Evolutionary conservation across 768 basidiomycete genomes (phyloP).

Genomic region (Tremella yokohamensis): DNA sequence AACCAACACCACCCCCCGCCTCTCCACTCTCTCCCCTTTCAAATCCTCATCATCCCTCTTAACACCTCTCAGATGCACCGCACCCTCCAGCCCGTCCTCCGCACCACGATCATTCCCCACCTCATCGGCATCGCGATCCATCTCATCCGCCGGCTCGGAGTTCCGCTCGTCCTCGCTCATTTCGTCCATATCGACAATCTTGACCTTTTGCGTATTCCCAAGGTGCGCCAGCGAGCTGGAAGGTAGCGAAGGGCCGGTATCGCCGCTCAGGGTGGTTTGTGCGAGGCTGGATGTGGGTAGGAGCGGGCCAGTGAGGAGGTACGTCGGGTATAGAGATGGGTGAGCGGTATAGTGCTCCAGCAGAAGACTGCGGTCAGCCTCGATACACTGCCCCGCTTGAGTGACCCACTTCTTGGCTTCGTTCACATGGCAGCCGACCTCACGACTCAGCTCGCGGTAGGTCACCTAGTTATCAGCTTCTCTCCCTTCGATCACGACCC

Average conservation of each 20-base stretch:
- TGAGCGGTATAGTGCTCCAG: slow-evolving; percentile 15
- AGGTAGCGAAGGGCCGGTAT: slow-evolving; percentile 6
- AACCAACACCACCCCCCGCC: slow-evolving; percentile 39
- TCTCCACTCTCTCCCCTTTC: neutral
- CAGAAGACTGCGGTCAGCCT: slow-evolving; percentile 15
- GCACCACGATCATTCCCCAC: slow-evolving; percentile 16
- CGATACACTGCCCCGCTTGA: neutral
- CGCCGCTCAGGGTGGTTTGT: slow-evolving; percentile 20
- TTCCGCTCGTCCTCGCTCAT: slow-evolving; percentile 40
- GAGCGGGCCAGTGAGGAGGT: slow-evolving; percentile 38
- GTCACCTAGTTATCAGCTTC: slow-evolving; percentile 28
- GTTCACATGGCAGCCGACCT: slow-evolving; percentile 42
- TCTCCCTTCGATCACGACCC: neutral
- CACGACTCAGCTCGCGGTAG: slow-evolving; percentile 38
- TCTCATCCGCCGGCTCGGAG: slow-evolving; percentile 28
- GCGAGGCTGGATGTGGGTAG: slow-evolving; percentile 16
- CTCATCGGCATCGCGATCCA: slow-evolving; percentile 15
- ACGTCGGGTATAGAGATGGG: slow-evolving; percentile 22
- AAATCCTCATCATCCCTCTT: slow-evolving; percentile 1
- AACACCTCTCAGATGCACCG: neutral
- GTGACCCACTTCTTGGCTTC: slow-evolving; percentile 43
- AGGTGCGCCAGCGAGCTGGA: slow-evolving; percentile 16
- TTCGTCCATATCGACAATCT: slow-evolving; percentile 44
- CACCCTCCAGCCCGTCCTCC: slow-evolving; percentile 2
- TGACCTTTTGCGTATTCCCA: slow-evolving; percentile 15